Conservation (phyloP, 2,329 filamentous ascomycete genomes). For the Arthrobotrys entomopaga region DNA sequence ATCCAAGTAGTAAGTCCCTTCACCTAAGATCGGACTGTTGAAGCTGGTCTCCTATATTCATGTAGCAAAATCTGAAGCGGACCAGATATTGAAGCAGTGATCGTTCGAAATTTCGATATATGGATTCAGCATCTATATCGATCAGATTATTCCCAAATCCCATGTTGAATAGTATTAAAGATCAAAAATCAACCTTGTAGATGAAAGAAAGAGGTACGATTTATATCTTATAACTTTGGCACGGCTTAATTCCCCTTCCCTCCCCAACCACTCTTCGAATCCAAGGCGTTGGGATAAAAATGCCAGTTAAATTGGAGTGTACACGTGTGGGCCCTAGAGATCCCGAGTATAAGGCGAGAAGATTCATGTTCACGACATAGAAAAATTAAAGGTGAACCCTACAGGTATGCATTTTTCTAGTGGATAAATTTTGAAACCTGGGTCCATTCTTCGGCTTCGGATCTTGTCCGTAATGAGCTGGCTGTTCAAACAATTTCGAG, state of each 20-base stretch:
- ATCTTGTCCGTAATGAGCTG: background rate
- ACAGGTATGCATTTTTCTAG: no score
- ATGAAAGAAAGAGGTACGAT: no score
- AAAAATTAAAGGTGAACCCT: no score
- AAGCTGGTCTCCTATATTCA: background rate
- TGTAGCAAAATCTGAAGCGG: background rate
- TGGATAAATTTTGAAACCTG: background rate
- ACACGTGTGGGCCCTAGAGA: no score
- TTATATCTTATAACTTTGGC: no score
- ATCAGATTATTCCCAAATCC: constrained; percentile 17
- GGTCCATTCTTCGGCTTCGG: constrained; percentile 3
- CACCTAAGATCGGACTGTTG: background rate
- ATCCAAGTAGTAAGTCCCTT: no score
- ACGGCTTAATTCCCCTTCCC: background rate
- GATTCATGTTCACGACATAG: no score
- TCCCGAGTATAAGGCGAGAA: no score
- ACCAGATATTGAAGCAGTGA: constrained; percentile 7
- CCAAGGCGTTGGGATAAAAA: no score
- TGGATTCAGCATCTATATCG: constrained; percentile 10
- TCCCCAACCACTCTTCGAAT: background rate
- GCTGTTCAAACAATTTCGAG: constrained; percentile 10
- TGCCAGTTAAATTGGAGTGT: no score
- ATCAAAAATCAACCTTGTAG: constrained; percentile 6
- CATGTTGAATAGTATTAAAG: constrained; percentile 54
- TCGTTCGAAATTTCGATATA: constrained; percentile 11